A percentile compares a stretch with the other conserved stretches of the same genome.
phyloP scores from a whole-genome alignment of 2,329 filamentous ascomycete species.

The Cyphellophora europaea region DNA sequence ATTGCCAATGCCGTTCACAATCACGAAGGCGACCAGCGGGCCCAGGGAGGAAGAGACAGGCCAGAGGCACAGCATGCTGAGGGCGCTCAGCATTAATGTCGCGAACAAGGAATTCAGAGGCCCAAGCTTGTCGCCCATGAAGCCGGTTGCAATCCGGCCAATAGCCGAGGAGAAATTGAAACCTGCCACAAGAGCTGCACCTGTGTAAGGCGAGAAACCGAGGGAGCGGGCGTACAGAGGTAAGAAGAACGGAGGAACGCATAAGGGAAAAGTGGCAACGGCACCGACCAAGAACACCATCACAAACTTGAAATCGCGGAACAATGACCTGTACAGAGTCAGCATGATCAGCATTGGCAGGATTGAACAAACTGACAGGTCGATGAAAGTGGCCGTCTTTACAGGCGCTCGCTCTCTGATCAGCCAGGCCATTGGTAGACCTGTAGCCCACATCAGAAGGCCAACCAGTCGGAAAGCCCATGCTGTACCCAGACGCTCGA shows the following conservation, averaged over 20 bases:
- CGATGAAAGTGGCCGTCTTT: slow-evolving; percentile 33
- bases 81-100: slow-evolving; percentile 21
- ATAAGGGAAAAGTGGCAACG: slow-evolving; percentile 27
- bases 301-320: slow-evolving; percentile 42
- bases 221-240: slow-evolving; percentile 29
- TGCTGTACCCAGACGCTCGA: slow-evolving; percentile 33
- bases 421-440: slow-evolving; percentile 46
- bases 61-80: slow-evolving; percentile 23
- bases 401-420: slow-evolving; percentile 39
- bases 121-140: slow-evolving; percentile 29
- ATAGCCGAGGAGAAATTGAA: slow-evolving; percentile 31
- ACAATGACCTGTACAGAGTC: slow-evolving; percentile 27
- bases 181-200: slow-evolving; percentile 30
- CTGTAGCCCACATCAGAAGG: slow-evolving; percentile 42
- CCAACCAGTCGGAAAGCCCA: slow-evolving; percentile 45
- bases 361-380: slow-evolving; percentile 33
- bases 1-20: slow-evolving; percentile 37
- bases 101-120: slow-evolving; percentile 30
- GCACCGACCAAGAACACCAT: slow-evolving; percentile 44
- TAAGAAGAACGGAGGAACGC: slow-evolving; percentile 27
- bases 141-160: slow-evolving; percentile 29
- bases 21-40: slow-evolving; percentile 21
- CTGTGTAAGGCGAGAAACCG: slow-evolving; percentile 26
- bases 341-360: background rate
- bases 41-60: slow-evolving; percentile 14